A percentile compares a stretch with the other conserved stretches of the same genome.
phyloP scores from a whole-genome alignment of 176 grass and related monocot species.

The Hordeum marinum region DNA sequence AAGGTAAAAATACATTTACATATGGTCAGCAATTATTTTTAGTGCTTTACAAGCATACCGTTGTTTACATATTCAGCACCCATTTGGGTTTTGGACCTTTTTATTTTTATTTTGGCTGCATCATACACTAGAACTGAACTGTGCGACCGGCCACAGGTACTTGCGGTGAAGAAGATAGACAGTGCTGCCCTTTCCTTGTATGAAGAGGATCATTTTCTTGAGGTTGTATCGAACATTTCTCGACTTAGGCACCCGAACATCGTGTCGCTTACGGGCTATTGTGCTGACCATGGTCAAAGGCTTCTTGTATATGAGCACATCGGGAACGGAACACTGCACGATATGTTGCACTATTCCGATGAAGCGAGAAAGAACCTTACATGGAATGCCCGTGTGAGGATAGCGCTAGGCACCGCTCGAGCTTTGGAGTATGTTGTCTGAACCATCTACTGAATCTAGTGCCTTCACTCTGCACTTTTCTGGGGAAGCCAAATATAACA shows the following conservation, averaged over 20 bases:
- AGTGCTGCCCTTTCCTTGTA: constrained; percentile 78
- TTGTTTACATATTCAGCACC: background rate
- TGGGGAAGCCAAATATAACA: background rate
- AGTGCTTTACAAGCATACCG: background rate
- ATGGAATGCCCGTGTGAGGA: constrained; percentile 78
- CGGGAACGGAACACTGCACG: constrained; percentile 69
- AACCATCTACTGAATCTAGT: background rate
- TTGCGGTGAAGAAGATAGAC: constrained; percentile 92
- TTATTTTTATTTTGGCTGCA: background rate
- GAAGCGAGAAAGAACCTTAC: constrained; percentile 57
- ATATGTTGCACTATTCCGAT: constrained; percentile 68
- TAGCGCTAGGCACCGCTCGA: constrained; percentile 68
- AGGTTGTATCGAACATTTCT: constrained; percentile 77
- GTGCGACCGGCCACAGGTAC: constrained; percentile 34
- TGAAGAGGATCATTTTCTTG: constrained; percentile 89
- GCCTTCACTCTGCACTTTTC: background rate
- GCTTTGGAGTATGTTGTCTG: constrained; percentile 77
- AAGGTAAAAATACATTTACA: constrained; percentile 44
- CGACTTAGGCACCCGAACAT: constrained; percentile 85
- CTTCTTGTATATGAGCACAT: constrained; percentile 81
- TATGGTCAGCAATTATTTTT: background rate
- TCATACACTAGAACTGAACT: constrained; percentile 10
- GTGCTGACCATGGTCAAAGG: constrained; percentile 75
- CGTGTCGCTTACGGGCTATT: constrained; percentile 67
- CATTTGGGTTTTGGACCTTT: background rate